Evolutionary conservation across 257 asterid genomes (phyloP).

Genomic region (Coffea eugenioides): DNA sequence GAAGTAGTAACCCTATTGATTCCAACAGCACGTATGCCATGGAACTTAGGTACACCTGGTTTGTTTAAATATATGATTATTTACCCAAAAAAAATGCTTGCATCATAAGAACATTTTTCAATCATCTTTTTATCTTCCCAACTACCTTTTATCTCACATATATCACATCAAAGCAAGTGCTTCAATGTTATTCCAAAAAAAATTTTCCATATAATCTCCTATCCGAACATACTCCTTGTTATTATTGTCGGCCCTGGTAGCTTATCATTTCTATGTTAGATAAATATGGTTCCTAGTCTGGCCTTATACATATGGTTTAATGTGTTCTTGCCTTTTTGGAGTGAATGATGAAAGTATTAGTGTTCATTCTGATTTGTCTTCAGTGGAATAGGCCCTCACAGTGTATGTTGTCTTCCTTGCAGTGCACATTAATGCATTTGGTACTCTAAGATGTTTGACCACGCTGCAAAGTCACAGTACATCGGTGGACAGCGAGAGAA

Average conservation of each 20-base stretch:
- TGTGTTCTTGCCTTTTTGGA: not conserved
- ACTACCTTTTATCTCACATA: no score
- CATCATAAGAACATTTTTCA: no score
- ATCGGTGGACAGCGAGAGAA: slow-evolving; percentile 75
- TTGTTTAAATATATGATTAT: no score
- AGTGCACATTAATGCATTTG: slow-evolving; percentile 38
- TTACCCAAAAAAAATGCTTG: no score
- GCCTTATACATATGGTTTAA: not conserved
- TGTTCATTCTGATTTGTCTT: slow-evolving; percentile 2
- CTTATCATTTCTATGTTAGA: not conserved
- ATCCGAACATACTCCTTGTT: not conserved
- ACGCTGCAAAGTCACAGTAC: slow-evolving; percentile 68
- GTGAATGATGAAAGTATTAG: not conserved
- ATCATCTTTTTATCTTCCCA: no score
- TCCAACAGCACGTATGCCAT: not conserved
- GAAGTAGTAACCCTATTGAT: not conserved
- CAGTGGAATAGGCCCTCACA: slow-evolving; percentile 13
- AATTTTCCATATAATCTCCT: no score
- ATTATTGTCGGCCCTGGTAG: not conserved
- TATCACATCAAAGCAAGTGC: no score
- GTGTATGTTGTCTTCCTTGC: slow-evolving; percentile 33
- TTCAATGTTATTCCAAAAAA: no score
- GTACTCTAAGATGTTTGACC: slow-evolving; percentile 67
- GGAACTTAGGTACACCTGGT: not conserved
- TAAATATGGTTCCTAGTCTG: not conserved